phyloP scores from a whole-genome alignment of 1,284 basidiomycete species.

The Vanrija sp. region DNA sequence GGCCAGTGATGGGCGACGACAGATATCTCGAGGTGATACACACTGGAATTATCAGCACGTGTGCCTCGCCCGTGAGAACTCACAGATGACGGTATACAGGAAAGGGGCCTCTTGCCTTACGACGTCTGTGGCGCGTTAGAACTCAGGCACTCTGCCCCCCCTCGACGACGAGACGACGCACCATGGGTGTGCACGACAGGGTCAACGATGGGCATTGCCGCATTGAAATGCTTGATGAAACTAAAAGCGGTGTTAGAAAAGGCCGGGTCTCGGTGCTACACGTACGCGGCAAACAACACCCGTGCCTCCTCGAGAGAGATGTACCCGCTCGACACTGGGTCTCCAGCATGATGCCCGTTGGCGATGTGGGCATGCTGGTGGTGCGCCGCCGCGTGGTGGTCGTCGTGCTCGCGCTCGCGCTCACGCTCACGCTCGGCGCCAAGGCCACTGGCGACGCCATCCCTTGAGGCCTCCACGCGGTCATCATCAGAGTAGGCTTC shows the following conservation, averaged over 20 bases:
- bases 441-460: too few relatives aligned
- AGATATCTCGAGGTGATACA: slow-evolving; percentile 34
- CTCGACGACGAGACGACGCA: neutral
- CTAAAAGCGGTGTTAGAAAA: slow-evolving; percentile 10
- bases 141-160: neutral
- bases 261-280: neutral
- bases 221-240: slow-evolving; percentile 30
- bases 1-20: slow-evolving; percentile 2
- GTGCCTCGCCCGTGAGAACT: slow-evolving; percentile 4
- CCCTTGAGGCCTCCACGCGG: too few relatives aligned
- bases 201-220: slow-evolving; percentile 27
- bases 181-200: slow-evolving; percentile 24
- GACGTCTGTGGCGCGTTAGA: slow-evolving; percentile 16
- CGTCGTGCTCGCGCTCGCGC: neutral
- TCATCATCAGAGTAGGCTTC: slow-evolving; percentile 10
- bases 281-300: slow-evolving; percentile 30
- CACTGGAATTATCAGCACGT: slow-evolving; percentile 10
- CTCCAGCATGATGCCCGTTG: slow-evolving; percentile 6
- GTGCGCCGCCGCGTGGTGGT: neutral
- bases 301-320: slow-evolving; percentile 28
- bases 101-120: slow-evolving; percentile 30
- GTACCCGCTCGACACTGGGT: slow-evolving; percentile 29
- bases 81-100: slow-evolving; percentile 33
- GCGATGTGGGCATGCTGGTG: neutral
- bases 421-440: neutral